Conservation (phyloP, 75 land plant genomes). For the Chamaecyparis obtusa region DNA sequence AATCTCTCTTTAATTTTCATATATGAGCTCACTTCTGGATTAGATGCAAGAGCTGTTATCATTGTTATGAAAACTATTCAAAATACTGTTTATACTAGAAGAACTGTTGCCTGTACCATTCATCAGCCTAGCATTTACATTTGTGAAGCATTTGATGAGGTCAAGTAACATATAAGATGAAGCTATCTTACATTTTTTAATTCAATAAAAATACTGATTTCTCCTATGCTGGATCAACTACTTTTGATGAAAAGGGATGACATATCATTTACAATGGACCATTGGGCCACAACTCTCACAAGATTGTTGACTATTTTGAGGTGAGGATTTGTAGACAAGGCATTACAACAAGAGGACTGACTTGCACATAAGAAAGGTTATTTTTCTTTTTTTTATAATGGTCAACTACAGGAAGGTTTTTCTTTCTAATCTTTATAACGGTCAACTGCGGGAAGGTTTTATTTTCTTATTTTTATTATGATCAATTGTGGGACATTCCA, state of each 20-base stretch:
- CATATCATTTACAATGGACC: constrained; percentile 77
- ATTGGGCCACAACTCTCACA: constrained; percentile 59
- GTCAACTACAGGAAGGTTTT: constrained; percentile 37
- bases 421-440: no score
- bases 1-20: no score
- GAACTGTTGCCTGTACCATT: constrained; percentile 84
- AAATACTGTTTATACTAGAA: constrained; percentile 81
- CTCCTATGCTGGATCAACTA: constrained; percentile 33
- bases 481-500: no score
- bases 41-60: no score
- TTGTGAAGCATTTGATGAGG: constrained; percentile 88
- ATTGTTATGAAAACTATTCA: constrained; percentile 82
- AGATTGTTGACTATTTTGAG: constrained; percentile 79
- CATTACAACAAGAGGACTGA: neutral
- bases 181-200: neutral
- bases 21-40: no score
- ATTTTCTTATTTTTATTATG: no score
- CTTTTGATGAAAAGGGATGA: constrained; percentile 82
- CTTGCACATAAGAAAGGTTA: neutral
- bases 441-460: no score
- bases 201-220: neutral
- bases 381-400: neutral
- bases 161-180: constrained; percentile 6
- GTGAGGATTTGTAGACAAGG: constrained; percentile 20
- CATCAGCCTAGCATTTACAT: constrained; percentile 85